Percentiles rank a stretch among this genome's conserved stretches.
Conservation (phyloP, 768 basidiomycete genomes). For the Termitomyces sp. region DNA sequence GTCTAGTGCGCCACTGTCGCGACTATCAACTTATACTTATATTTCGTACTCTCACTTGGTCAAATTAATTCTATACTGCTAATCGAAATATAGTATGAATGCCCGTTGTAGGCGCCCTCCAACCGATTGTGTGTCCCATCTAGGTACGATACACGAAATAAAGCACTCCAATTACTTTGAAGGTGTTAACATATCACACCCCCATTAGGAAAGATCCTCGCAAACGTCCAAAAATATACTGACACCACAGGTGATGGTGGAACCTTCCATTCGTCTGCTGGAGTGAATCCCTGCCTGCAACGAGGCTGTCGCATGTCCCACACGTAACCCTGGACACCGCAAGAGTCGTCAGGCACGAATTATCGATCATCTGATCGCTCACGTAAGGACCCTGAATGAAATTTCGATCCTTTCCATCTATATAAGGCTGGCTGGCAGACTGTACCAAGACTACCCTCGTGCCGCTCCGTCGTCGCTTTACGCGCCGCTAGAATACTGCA, state of each 20-base stretch:
- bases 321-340: not conserved
- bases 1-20: not conserved
- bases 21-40: not conserved
- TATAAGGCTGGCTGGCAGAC: not conserved
- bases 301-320: not conserved
- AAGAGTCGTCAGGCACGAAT: not conserved
- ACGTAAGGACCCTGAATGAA: slow-evolving; percentile 1
- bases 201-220: not conserved
- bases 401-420: not conserved
- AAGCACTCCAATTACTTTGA: not conserved
- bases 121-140: not conserved
- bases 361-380: slow-evolving; percentile 6
- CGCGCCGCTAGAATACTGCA: not conserved
- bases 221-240: not conserved
- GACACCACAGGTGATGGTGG: not conserved
- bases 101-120: not conserved
- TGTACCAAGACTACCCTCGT: not conserved
- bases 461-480: not conserved
- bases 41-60: not conserved
- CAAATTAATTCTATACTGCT: not conserved
- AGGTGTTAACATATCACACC: not conserved
- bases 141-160: not conserved
- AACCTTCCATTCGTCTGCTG: not conserved
- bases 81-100: not conserved
- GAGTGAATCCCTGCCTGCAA: not conserved